A percentile compares a stretch with the other conserved stretches of the same genome.
phyloP scores from a whole-genome alignment of 225 moss, liverwort and hornwort species.

The Marchantia polymorpha region DNA sequence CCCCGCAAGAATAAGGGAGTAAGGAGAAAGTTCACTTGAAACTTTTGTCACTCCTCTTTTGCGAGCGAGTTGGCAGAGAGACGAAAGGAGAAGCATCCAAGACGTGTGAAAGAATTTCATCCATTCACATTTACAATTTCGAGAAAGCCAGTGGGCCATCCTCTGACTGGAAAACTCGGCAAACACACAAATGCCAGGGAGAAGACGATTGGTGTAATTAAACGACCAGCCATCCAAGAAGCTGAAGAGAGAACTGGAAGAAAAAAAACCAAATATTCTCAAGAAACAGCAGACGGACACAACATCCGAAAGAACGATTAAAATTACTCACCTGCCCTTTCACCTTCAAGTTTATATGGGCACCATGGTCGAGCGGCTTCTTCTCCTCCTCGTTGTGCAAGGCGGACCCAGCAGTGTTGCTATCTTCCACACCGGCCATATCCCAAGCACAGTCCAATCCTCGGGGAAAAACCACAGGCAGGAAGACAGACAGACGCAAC shows the following conservation, averaged over 20 bases:
- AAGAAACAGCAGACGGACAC: not conserved
- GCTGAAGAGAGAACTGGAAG: not conserved
- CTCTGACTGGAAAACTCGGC: not conserved
- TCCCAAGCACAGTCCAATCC: not conserved
- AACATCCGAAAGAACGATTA: not conserved
- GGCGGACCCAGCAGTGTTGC: slow-evolving; percentile 49
- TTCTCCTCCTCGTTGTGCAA: slow-evolving; percentile 73
- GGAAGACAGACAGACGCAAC: not conserved
- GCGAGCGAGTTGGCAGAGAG: too few species aligned
- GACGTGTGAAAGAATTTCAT: too few species aligned
- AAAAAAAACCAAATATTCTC: not conserved
- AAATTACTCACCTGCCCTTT: slow-evolving; percentile 65
- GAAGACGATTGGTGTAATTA: not conserved
- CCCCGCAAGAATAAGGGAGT: too few species aligned
- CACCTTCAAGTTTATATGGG: slow-evolving; percentile 85
- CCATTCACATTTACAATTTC: too few species aligned
- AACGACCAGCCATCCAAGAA: not conserved
- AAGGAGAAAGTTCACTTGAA: too few species aligned
- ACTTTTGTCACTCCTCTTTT: too few species aligned
- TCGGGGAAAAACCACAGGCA: not conserved
- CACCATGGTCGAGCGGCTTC: slow-evolving; percentile 74
- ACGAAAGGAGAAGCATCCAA: too few species aligned
- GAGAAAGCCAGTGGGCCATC: not conserved
- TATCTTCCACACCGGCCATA: slow-evolving; percentile 77
- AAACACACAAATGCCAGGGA: not conserved